Base-by-base conservation (phyloP, 768 basidiomycete genomes). In the Tephrocybe sp. region DNA sequence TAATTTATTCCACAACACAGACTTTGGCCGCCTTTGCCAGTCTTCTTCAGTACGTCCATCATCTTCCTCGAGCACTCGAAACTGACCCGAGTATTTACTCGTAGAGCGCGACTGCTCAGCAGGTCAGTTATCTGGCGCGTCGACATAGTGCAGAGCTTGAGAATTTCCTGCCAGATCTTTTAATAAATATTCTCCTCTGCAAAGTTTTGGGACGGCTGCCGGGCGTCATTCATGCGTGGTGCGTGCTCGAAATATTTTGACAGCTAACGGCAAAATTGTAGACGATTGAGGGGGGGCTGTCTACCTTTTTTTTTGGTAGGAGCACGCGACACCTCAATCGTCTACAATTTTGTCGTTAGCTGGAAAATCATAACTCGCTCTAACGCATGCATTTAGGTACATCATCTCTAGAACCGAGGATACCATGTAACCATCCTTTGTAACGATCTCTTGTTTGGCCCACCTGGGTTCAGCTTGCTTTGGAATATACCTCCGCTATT, bases 201-300 rank as follows among this genome's bases (percentile, higher is more conserved):
- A 61, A n/a, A n/a, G n/a, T 77, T 26, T 61, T 79, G 7, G 76
- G 75, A 27, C 80, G 77, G 77, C 72, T 80, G 44, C 78, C 79
- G 9, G 78, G 77, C 24, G 68, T 78, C 7, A 60, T 80, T 39
- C 78, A 82, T 56, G 76, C 77, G 16, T 79, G 75, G 77, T 77
- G 30, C 22, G 67, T 56, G 26, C 27, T 43, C 8, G 42, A n/a
- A n/a, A 18, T 18, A 37, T 16, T 16, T 7, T 37, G 9, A n/a
- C n/a, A n/a, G n/a, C n/a, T n/a, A n/a, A n/a, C n/a, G n/a, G n/a
- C n/a, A n/a, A n/a, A 18, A 19, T 37, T 6, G 9, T 7, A 8
- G 13, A 15, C 13, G 36, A 16, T 19, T 37, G 16, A 16, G 12
- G n/a, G n/a, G n/a, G n/a, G n/a, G n/a, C n/a, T n/a, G n/a, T n/a